Conservation (phyloP, 2,329 filamentous ascomycete genomes). For the Endocalyx cinctus region DNA sequence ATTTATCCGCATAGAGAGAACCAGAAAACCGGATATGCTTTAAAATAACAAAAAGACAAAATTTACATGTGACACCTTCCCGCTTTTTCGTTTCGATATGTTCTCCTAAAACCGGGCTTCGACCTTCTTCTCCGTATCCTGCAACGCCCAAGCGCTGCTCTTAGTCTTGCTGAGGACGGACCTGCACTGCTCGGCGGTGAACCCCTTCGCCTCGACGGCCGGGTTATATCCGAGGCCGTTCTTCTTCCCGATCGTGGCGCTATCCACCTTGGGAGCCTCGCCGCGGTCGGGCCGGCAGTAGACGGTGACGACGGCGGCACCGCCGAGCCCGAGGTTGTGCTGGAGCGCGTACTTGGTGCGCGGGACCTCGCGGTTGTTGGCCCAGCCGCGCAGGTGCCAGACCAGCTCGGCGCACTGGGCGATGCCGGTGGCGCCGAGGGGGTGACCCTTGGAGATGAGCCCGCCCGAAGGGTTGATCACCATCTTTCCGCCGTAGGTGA, state of each 20-base stretch:
- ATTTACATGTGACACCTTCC: too few species aligned
- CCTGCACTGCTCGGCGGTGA: conserved; percentile 70
- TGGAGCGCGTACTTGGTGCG: conserved; percentile 73
- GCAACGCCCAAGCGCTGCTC: conserved; percentile 69
- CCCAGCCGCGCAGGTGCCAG: conserved; percentile 95
- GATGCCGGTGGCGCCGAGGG: conserved; percentile 87
- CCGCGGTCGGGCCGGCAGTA: conserved; percentile 80
- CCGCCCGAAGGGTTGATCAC: conserved; percentile 93
- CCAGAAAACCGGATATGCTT: too few species aligned
- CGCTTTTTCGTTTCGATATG: too few species aligned
- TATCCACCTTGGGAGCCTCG: conserved; percentile 54
- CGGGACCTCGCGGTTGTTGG: conserved; percentile 74
- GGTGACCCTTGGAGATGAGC: conserved; percentile 93
- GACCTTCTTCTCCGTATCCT: conserved; percentile 71
- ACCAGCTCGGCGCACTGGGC: conserved; percentile 93
- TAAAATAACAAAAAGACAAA: too few species aligned
- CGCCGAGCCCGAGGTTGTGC: conserved; percentile 90
- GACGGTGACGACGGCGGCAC: conserved; percentile 84
- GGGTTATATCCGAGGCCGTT: conserved; percentile 86
- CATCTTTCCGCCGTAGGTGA: conserved; percentile 81
- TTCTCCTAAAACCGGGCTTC: conserved; percentile 63
- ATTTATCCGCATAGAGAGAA: too few species aligned
- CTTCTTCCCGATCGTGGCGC: conserved; percentile 58
- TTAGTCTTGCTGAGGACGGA: conserved; percentile 65
- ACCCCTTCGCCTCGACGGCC: conserved; percentile 82